Evolutionary conservation across 148 eudicot genomes (phyloP), one percentile per base, ranked within the genome.

Genomic region (Cornus kousa): DNA sequence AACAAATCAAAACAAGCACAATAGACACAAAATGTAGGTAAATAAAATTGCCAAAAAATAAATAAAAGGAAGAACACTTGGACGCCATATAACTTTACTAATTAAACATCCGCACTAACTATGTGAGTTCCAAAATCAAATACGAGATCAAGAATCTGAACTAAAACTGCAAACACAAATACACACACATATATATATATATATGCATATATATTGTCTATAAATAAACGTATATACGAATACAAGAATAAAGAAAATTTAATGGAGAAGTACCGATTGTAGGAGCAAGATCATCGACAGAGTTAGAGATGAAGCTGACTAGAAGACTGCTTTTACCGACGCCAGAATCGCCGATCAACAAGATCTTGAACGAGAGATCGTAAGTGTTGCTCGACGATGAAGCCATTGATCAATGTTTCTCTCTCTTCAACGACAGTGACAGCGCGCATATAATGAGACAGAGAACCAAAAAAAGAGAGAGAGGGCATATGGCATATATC

Each of bases 291-390:
- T 94, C 87, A 13, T 94, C 90, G 50, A 85, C 84, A 24, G 85
- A 81, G 71, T 81, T 87, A 8, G 98, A 94, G 32, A 89, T 90
- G 85, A 94, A 91, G 65, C 82, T 89, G 75, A 91, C 80, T 66
- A 93, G 87, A 39, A 89, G 85, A 71, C 90, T 91, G 80, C 92
- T 91, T 75, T 91, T 91, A 53, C 94, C 94, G 68, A 91, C 94
- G 20, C 86, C 94, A 11, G 92, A 89, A 74, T 91, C 94, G 43
- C 94, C 94, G 77, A 89, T 87, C 74, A 91, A 75, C 83, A 91
- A 82, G 82, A 91, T 88, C 90, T 91, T 91, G 75, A 91, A 91
- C 1, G 94, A 86, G 66, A 87, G 83, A 88, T 91, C 95, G 75
- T 90, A 91, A 80, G 48, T 83, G 72, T 70, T 83, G 78, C 73